These are phyloP conservation scores for Sphagnurus paluster DNA, from an alignment of 1,284 basidiomycete genomes.

Conservation along the genomic window DNA sequence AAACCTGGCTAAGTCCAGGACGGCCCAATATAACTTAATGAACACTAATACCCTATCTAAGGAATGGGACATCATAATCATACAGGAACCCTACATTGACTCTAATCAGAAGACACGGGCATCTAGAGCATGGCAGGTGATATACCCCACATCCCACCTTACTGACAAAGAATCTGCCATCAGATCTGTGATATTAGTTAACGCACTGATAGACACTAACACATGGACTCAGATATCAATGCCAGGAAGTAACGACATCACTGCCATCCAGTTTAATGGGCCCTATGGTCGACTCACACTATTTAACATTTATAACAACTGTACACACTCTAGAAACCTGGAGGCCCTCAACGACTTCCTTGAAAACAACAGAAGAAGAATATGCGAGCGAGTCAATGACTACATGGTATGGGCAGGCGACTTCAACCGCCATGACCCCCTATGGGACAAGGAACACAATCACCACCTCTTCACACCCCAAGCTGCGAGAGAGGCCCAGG, in stretches of 20 bases:
- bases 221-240: not conserved
- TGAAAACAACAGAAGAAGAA: not conserved
- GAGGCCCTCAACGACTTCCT: not conserved
- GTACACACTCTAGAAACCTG: not conserved
- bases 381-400: not conserved
- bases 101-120: not conserved
- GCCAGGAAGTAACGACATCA: not conserved
- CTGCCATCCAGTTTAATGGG: not conserved
- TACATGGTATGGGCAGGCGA: constrained; percentile 39
- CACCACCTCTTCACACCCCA: constrained; percentile 32
- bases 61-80: constrained; percentile 6
- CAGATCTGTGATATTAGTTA: not conserved
- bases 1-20: not conserved
- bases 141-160: constrained; percentile 3
- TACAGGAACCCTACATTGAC: constrained; percentile 7
- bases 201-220: not conserved
- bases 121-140: not conserved
- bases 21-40: constrained; percentile 1
- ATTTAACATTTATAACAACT: constrained; percentile 21
- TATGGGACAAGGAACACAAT: constrained; percentile 41
- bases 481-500: constrained; percentile 14
- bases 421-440: constrained; percentile 50
- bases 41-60: constrained; percentile 1
- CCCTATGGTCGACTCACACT: constrained; percentile 6
- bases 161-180: not conserved